Evolutionary conservation across 345 rosid genomes (phyloP).

Genomic region (Gossypium herbaceum): DNA sequence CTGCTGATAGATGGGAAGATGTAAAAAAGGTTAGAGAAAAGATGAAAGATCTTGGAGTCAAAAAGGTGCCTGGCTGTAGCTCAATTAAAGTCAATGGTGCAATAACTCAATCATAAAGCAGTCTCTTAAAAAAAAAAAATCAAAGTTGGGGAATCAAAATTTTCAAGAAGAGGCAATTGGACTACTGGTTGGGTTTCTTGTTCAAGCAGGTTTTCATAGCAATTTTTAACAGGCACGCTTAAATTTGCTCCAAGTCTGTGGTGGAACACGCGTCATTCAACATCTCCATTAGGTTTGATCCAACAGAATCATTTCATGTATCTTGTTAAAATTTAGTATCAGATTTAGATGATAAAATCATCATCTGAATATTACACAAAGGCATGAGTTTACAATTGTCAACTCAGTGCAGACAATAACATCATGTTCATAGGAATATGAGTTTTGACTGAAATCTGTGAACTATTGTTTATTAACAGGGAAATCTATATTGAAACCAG

Average conservation of each 20-base stretch:
- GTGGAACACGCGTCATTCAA: background rate
- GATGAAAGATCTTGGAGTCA: constrained; percentile 71
- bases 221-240: background rate
- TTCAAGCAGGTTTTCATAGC: background rate
- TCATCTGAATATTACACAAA: background rate
- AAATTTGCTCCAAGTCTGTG: background rate
- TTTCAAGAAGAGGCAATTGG: constrained; percentile 5
- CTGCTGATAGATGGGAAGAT: constrained; percentile 72
- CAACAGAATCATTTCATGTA: background rate
- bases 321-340: background rate
- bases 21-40: constrained; percentile 53
- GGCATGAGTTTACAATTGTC: background rate
- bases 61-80: constrained; percentile 77
- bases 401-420: background rate
- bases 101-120: background rate
- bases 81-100: constrained; percentile 49
- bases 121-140: background rate
- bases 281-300: background rate
- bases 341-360: background rate
- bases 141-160: background rate
- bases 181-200: background rate
- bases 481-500: background rate
- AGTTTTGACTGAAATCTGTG: background rate
- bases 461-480: background rate
- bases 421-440: background rate